Conservation (phyloP, 75 land plant species). For the Larix kaempferi region DNA sequence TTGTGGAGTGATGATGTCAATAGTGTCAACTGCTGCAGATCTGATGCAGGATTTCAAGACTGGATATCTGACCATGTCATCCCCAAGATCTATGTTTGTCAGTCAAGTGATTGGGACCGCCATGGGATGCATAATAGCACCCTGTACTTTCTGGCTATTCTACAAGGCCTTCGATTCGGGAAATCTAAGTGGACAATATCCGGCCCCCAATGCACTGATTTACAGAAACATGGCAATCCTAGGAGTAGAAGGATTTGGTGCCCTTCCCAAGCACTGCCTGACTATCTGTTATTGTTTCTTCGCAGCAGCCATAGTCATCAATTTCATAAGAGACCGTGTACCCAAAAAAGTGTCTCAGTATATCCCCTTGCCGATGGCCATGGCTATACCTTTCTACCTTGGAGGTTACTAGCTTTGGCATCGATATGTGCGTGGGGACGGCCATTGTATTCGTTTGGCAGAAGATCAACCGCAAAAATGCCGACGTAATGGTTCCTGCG, state of each 20-base stretch:
- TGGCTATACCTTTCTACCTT: conserved; percentile 69
- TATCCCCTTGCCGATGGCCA: conserved; percentile 56
- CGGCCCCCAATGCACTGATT: conserved; percentile 39
- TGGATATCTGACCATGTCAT: conserved; percentile 52
- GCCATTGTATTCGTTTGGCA: conserved; percentile 39
- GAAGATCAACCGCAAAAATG: conserved; percentile 29
- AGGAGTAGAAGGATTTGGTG: conserved; percentile 47
- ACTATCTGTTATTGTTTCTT: conserved; percentile 42
- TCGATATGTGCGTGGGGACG: conserved; percentile 66
- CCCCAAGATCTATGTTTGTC: conserved; percentile 61
- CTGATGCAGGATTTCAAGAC: conserved; percentile 70
- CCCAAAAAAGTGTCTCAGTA: conserved; percentile 9
- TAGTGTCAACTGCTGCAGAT: conserved; percentile 57
- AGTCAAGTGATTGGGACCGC: conserved; percentile 55
- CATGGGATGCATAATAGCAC: conserved; percentile 53
- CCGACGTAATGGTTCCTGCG: conserved; percentile 32
- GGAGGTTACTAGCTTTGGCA: conserved; percentile 60
- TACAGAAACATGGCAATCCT: conserved; percentile 53
- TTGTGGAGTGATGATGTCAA: conserved; percentile 64
- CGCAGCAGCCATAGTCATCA: conserved; percentile 22
- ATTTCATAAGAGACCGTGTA: conserved; percentile 19
- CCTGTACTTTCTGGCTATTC: conserved; percentile 56
- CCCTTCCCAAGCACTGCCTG: conserved; percentile 51
- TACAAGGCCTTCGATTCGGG: conserved; percentile 45
- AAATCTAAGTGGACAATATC: conserved; percentile 16